Evolutionary conservation across 139 green algal genomes (phyloP), one percentile per base, ranked within the genome.

Genomic region (Closterium sp.): DNA sequence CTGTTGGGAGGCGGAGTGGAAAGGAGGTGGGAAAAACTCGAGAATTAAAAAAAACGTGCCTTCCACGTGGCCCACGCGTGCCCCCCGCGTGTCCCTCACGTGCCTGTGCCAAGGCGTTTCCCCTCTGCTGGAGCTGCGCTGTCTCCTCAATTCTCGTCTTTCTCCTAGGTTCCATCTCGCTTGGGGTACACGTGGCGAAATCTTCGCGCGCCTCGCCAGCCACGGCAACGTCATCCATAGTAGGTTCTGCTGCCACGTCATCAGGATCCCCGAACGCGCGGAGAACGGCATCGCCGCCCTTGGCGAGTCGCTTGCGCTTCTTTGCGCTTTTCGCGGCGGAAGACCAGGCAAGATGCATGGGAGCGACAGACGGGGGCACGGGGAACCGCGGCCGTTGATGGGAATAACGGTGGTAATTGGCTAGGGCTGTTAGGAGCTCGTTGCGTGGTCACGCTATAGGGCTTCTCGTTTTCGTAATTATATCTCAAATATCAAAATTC

Each of bases 91-190:
- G 88, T 1, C 89, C 38, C 17, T 4, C 50, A 31, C 89, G 34
- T 29, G 70, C 89, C 89, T 92, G 24, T 88, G 89, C 89, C 42
- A 92, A 85, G 29, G 24, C 27, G 85, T 92, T 92, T 28, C 89
- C 89, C 31, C 70, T 45, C 4, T 92, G 32, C 89, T 92, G 89
- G 6, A 92, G 89, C 45, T 90, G 9, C 88, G 62, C 29, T 86
- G 88, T 29, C 28, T 29, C 28, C 30, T 90, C 29, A 50, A 86
- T 28, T 31, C 30, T 90, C 30, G 62, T 79, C 62, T 79, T 79
- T 79, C 62, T 22, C 62, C 62, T 79, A 22, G 62, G 62, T 79
- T 79, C 62, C 62, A 6, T 79, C 62, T 79, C 62, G 62, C 17
- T 13, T 79, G 17, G 19, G 62, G 19, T 79, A 22, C 62, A 79